These are phyloP conservation scores for Cystobasidium pallidum DNA, from an alignment of 1,284 basidiomycete genomes.

Conservation along the genomic window DNA sequence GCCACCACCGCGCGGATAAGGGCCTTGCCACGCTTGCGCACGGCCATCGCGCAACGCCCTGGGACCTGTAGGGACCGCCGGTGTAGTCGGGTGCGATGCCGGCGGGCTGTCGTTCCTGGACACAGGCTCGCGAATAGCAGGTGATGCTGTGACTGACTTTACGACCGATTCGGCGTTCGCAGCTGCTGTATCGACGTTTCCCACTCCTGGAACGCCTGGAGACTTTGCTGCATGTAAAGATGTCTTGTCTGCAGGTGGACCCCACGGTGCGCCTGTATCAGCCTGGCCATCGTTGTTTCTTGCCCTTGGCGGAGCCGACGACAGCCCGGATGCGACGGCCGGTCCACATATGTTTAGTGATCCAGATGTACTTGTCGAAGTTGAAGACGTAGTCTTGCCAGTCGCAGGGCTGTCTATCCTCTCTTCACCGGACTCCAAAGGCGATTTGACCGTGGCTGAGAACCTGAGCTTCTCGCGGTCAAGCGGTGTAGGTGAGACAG, in stretches of 20 bases:
- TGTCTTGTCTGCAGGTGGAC: not conserved
- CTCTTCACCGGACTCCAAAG: constrained; percentile 27
- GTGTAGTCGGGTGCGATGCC: not conserved
- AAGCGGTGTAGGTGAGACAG: constrained; percentile 17
- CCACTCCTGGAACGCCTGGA: not conserved
- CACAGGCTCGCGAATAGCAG: not conserved
- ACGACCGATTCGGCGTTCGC: too few species aligned
- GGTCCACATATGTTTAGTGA: constrained; percentile 8
- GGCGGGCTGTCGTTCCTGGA: constrained; percentile 2
- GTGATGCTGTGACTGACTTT: too few species aligned
- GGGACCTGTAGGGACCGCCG: constrained; percentile 13
- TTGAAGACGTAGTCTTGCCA: constrained; percentile 1
- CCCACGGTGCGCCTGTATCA: not conserved
- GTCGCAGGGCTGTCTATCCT: constrained; percentile 17
- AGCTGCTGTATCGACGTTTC: not conserved
- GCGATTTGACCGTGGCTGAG: constrained; percentile 6
- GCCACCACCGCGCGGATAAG: not conserved
- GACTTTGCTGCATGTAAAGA: not conserved
- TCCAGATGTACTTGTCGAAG: not conserved
- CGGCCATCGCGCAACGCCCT: constrained; percentile 16
- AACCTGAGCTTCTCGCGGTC: constrained; percentile 4
- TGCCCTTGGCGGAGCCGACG: not conserved
- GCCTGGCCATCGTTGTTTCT: too few species aligned
- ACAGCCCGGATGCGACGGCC: not conserved
- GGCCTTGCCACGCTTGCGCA: not conserved